Evolutionary conservation across 2,329 filamentous ascomycete species (phyloP), one percentile per base, ranked within the genome.

Genomic region (Sporothrix brunneoviolacea): DNA sequence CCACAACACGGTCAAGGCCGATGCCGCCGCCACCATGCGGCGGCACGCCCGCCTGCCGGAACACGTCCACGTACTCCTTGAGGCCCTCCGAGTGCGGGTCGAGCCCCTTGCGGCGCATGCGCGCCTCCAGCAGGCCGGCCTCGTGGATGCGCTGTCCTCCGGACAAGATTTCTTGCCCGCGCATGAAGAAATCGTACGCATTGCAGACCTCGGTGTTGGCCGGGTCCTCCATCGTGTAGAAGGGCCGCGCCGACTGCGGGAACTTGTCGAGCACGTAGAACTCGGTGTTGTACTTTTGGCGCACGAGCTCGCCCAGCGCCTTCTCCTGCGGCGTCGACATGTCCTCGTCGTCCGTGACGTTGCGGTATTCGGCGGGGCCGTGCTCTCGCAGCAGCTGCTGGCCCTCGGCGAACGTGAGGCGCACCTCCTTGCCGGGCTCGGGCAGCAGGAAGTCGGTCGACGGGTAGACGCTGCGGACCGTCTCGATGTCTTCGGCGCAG

Each of bases 231-330:
- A 91, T 88, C 55, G 91, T 90, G 70, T 96, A 97, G 70, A 95
- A 95, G 5, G 91, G 91, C 27, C 93, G 82, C 18, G 93, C 88
- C 33, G 76, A 75, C 67, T 93, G 83, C 39, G 93, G 93, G 76
- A 95, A 98, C 70, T 97, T 93, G 75, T 97, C 91, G 55, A 98
- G 79, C 19, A 94, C 84, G 72, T 95, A 97, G 73, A 97, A 97
- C 72, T 98, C 93, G 54, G 90, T 93, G 65, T 86, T 80, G 77
- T 86, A 95, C 71, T 95, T 96, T 61, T 88, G 78, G 51, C 88
- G 84, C 58, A 97, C 82, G 42, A 97, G 76, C 22, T 82, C 83
- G 52, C 93, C 93, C 8, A 97, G 83, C n/a, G 85, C 87, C 70
- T 91, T 91, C 67, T 93, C 88, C 63, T 91, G 84, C 0, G 87